A percentile compares a stretch with the other conserved stretches of the same genome.
These are phyloP conservation scores for Solanum microdontum DNA, from an alignment of 257 asterid species.

Conservation along the genomic window DNA sequence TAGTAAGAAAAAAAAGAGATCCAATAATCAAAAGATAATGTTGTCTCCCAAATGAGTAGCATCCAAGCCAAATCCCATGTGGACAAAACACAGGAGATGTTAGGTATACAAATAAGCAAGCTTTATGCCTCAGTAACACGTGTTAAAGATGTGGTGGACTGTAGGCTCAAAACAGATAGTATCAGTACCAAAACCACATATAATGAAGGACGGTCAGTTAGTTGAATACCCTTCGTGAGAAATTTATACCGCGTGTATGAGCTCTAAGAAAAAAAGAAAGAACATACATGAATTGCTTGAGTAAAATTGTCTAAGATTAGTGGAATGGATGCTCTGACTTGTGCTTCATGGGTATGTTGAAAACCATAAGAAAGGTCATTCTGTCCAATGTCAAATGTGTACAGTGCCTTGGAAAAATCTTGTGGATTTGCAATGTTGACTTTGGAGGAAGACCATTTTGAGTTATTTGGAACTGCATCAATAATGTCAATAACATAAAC, in stretches of 20 bases:
- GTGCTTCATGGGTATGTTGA: constrained; percentile 12
- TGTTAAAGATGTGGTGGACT: neutral
- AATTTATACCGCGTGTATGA: no score
- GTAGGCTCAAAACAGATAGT: neutral
- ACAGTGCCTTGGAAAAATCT: constrained; percentile 22
- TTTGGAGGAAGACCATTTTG: constrained; percentile 1
- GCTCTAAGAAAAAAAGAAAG: neutral
- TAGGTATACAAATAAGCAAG: neutral
- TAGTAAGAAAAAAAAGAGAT: neutral
- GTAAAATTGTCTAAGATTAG: constrained; percentile 11
- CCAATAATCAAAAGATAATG: neutral
- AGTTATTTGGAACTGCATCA: neutral
- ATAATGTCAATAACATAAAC: neutral
- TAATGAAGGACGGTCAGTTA: neutral
- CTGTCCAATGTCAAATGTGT: constrained; percentile 41
- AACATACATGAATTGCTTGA: constrained; percentile 13
- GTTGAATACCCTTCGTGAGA: neutral
- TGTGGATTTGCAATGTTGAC: constrained; percentile 11
- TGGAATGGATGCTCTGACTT: constrained; percentile 20
- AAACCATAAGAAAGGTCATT: constrained; percentile 30
- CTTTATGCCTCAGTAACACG: neutral
- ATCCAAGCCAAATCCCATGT: neutral
- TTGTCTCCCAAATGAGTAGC: neutral
- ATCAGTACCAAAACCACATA: neutral
- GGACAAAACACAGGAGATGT: neutral